Evolutionary conservation across 805 yeast species (phyloP), one percentile per base, ranked within the genome.

Genomic region (Clavispora asparagi): DNA sequence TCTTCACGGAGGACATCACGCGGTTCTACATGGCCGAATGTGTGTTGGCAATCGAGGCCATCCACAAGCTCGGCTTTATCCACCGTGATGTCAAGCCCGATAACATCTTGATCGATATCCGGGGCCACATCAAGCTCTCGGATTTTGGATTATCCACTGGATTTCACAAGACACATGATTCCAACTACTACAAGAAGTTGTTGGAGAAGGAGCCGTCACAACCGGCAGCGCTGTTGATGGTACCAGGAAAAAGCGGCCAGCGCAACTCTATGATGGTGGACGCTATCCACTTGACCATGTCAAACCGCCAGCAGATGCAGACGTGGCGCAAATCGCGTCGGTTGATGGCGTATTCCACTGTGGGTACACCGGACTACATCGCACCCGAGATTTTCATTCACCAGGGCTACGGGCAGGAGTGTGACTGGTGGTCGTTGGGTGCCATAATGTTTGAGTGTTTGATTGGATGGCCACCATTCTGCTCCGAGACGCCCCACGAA

Each of bases 61-160:
- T 90, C 55, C 97, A 90, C 68, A 87, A 87, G 63, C 73, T 89
- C 30, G 97, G 97, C 0, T 90, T 90, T 63, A 94, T 94, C 60
- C 99, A 94, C 67, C 79, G 99, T 68, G 99, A 94, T 65, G 92
- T 94, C 59, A 94, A 94, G 67, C 99, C 99, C 0, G 99, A 94
- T 73, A 94, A 94, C 60, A 92, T 88, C 48, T 75, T 88, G 60
- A 87, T 88, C 55, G 96, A 88, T 63, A 85, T 85, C 55, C 71
- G 79, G 17, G 87, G 87, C 11, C 87, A 82, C 62, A 78, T 82
- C 56, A 82, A 82, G 61, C 67, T 82, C 40, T 75, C 82, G 23
- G 95, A 86, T 65, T 86, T 86, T 64, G 95, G 95, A 2, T 71
- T 86, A 52, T 82, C 89, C 58, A 85, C 97, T 0, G 97, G 97